Conservation (phyloP, 176 grass and related monocot genomes). For the Urochloa ruziziensis region DNA sequence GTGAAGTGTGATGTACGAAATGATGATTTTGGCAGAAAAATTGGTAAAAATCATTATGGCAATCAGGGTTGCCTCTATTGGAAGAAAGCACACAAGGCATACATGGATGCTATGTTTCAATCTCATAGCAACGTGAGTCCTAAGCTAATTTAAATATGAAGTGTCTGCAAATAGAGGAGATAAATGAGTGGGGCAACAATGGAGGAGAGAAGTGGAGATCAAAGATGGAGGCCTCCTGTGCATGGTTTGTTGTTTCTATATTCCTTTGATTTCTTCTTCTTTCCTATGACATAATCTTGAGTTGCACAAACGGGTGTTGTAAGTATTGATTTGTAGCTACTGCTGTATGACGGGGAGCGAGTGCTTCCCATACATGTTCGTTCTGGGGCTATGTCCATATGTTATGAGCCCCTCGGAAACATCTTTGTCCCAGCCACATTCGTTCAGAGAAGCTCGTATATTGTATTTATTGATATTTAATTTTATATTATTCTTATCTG, state of each 20-base stretch:
- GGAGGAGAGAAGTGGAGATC: not conserved
- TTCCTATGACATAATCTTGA: not conserved
- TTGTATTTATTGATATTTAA: constrained; percentile 44
- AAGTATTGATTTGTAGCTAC: constrained; percentile 49
- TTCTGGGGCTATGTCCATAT: constrained; percentile 46
- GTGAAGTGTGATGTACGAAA: constrained; percentile 23
- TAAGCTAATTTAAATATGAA: not conserved
- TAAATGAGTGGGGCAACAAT: not conserved
- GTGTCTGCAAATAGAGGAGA: constrained; percentile 23
- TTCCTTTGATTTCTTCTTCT: not conserved
- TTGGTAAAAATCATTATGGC: constrained; percentile 4
- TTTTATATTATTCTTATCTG: not conserved
- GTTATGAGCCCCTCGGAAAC: constrained; percentile 34
- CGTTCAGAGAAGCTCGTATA: constrained; percentile 11
- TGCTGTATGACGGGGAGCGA: constrained; percentile 28
- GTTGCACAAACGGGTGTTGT: constrained; percentile 35
- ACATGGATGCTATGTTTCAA: constrained; percentile 23
- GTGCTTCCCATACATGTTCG: constrained; percentile 20
- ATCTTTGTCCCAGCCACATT: not conserved
- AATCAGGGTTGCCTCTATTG: constrained; percentile 1
- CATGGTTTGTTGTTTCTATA: constrained; percentile 20
- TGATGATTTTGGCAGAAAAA: constrained; percentile 27
- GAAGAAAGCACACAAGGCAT: constrained; percentile 19
- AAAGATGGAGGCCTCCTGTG: not conserved
- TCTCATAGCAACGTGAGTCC: not conserved